Evolutionary conservation across 2,329 filamentous ascomycete genomes (phyloP), one percentile per base, ranked within the genome.

Genomic region (Aspergillus hiratsukae): DNA sequence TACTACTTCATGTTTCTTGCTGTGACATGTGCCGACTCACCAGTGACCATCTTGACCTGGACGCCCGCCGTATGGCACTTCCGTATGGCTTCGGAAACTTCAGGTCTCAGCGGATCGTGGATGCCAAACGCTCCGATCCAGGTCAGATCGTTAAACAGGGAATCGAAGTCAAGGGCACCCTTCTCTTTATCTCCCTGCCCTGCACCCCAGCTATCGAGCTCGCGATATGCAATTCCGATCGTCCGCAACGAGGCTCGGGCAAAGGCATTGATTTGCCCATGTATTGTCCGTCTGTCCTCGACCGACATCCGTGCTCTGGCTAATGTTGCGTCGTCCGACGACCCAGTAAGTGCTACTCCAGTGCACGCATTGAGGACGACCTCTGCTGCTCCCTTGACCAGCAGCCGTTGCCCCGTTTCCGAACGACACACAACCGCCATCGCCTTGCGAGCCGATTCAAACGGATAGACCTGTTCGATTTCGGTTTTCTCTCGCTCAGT

Each of bases 71-170:
- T 79, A 62, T 87, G 82, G 59, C 87, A 89, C 67, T 83, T 83
- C 56, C 78, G 76, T 53, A 91, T 88, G 48, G 88, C 87, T 49
- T 84, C 81, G 17, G 83, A 79, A 23, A 90, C 88, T 62, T 87
- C 86, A 5, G 82, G 80, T 54, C 88, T 80, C 19, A 90, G 82
- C 37, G 88, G 88, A 70, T 91, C 88, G 68, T 90, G 87, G 66
- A 91, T 90, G 63, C 87, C 88, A 49, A 89, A 86, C 41, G 90
- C 78, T n/a, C 85, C 85, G 61, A 91, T 75, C 76, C 91, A 89
- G 3, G 82, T 85, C 83, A 93, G 89, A 53, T 89, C 80, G 52
- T 81, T 80, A 71, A 90, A 88, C 2, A 92, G 70, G 57, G 85
- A 82, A 14, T 86, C 82, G 57, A 92, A 88, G 3, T 85, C 77